Base-by-base conservation (phyloP, 225 moss, liverwort and hornwort species). In the Thuidium tamariscinum region DNA sequence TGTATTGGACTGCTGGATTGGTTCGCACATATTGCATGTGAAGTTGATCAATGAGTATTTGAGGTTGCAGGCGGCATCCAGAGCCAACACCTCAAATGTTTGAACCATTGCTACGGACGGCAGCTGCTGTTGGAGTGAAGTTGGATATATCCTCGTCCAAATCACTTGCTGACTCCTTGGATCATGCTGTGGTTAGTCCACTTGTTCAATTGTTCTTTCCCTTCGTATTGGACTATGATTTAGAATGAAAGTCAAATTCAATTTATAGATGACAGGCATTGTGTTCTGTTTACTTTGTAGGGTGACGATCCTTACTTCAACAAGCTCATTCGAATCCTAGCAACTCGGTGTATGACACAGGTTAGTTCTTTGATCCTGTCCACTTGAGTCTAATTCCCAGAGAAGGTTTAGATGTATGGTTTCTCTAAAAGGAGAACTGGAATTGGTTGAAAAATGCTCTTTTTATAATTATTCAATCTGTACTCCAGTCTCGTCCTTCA, bases 311-410 rank as follows among this genome's bases (percentile, higher is more conserved):
- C 97, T 39, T 99, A 97, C 85, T 99, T 99, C 91, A 99, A 99
- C 95, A 99, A 97, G 89, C 96, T 99, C 18, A 97, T 99, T 87
- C 95, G 99, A 52, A 99, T 99, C 46, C 92, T 99, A 75, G 99
- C 99, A 79, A 99, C 99, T 29, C 94, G 99, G 69, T 99, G 99
- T 83, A 99, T 99, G 99, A 96, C 99, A 68, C 99, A 99, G 97
- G 97, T 96, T 71, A 72, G 86, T 80, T 42, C 37, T 74, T 82
- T 77, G 73, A 82, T 74, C 60, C 34, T 82, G 26, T 54, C 37
- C 59, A 59, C 21, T 46, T 85, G 39, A 44, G 42, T 79, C 74
- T 73, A 52, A 44, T 81, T 48, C 26, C 36, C 37, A 54, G 60
- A 51, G 26, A 57, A 62, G 51, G 71, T 18, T 51, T 63, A 39